Percentiles rank a stretch among this genome's conserved stretches.
These are phyloP conservation scores for Calvatia gigantea DNA, from an alignment of 768 basidiomycete genomes.

Conservation along the genomic window DNA sequence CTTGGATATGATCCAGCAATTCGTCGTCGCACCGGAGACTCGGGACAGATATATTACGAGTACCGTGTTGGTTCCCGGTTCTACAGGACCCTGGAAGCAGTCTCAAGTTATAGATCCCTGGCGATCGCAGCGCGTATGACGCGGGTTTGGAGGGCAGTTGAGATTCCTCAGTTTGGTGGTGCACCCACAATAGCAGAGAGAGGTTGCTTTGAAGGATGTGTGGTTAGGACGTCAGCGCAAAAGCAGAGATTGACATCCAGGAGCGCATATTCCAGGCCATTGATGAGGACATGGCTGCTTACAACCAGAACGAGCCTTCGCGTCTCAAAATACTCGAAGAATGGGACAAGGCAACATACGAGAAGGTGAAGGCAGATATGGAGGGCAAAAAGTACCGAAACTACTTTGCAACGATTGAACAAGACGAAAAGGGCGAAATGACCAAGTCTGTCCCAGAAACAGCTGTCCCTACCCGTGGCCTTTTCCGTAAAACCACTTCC, in stretches of 20 bases:
- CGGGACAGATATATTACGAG: not conserved
- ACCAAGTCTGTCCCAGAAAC: not conserved
- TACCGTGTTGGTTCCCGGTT: not conserved
- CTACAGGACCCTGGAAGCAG: not conserved
- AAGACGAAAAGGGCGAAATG: not conserved
- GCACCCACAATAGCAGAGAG: not conserved
- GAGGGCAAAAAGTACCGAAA: not conserved
- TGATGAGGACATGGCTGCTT: not conserved
- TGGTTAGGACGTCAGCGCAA: conserved; percentile 15
- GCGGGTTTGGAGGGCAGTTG: not conserved
- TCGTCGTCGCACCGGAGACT: not conserved
- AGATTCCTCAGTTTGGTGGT: not conserved
- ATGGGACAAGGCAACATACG: not conserved
- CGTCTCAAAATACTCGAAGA: not conserved
- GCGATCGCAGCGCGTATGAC: not conserved
- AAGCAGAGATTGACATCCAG: conserved; percentile 15
- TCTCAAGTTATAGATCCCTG: not conserved
- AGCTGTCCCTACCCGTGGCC: not conserved
- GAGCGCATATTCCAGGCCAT: conserved; percentile 9
- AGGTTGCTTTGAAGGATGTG: conserved; percentile 17
- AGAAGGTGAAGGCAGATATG: not conserved
- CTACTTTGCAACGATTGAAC: not conserved
- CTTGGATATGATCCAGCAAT: conserved; percentile 16
- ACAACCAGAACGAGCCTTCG: not conserved
- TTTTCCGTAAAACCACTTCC: not conserved